phyloP scores from a whole-genome alignment of 163 green algal genomes.

The Volvox carteri region DNA sequence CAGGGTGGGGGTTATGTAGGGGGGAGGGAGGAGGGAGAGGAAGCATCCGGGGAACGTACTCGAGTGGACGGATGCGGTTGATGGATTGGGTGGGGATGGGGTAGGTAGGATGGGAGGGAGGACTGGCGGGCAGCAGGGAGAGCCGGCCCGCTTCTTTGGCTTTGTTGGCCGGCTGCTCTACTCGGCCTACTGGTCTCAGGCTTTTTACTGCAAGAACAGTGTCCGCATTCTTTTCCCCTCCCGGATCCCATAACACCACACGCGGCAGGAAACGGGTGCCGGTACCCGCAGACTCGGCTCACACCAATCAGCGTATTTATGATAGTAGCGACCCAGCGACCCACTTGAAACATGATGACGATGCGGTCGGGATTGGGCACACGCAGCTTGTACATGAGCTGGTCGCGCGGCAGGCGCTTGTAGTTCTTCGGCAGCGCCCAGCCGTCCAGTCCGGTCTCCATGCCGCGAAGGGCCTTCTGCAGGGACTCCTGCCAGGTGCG shows the following conservation, averaged over 20 bases:
- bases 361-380: constrained; percentile 96
- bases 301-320: too few species aligned
- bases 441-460: constrained; percentile 87
- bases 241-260: too few species aligned
- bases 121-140: too few species aligned
- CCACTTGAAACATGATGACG: constrained; percentile 85
- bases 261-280: too few species aligned
- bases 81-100: background rate
- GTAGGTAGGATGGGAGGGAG: background rate
- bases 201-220: too few species aligned
- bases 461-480: constrained; percentile 83
- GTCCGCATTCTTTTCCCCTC: too few species aligned
- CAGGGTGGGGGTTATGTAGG: background rate
- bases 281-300: too few species aligned
- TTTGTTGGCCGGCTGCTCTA: too few species aligned
- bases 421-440: constrained; percentile 87
- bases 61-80: background rate
- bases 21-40: background rate
- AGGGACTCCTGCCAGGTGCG: constrained; percentile 96
- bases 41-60: background rate
- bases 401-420: constrained; percentile 83
- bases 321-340: constrained; percentile 14
- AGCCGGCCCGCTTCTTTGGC: too few species aligned
- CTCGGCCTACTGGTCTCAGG: too few species aligned
- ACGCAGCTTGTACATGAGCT: constrained; percentile 92